Base-by-base conservation (phyloP, 225 moss, liverwort and hornwort genomes). In the Physcomitrellopsis africana region DNA sequence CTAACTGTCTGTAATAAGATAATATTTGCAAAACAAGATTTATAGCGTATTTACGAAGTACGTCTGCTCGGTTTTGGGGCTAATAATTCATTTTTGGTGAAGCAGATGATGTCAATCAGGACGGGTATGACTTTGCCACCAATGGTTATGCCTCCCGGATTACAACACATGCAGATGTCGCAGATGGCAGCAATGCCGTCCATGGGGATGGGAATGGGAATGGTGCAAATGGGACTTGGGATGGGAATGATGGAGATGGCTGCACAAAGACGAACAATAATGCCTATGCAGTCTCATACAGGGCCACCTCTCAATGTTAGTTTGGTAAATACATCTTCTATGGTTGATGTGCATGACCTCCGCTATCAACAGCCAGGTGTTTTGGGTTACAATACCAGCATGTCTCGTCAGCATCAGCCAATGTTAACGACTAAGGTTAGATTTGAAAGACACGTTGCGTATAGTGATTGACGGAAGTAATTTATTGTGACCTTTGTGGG, bases 81-180 rank as follows among this genome's bases (percentile, higher is more conserved):
- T 69, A 18, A 55, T 48, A 46, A 58, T 15, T 3, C 16, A 54
- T 29, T 43, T 41, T 63, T 37, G 23, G 27, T 79, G 44, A 37
- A 69, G 58, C 90, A 93, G 93, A 89, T 91, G 89, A 89, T 93
- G 84, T 91, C 86, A 22, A 79, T 88, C 68, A 86, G 87, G 72
- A 91, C 79, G 47, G 93, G 93, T 32, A 85, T 91, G 83, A 87
- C 82, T 57, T 79, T 93, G 47, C 91, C 91, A 14, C 68, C 89
- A 7, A 72, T 91, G 87, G 81, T 85, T 17, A 81, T 93, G 45
- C 81, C 91, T 14, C 51, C 81, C 27, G 84, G 86, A 42, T 61
- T 91, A 70, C 91, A 92, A 43, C 75, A 75, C 58, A 63, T 90
- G 58, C 92, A 84, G 77, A 84, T 92, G 73, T 53, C 88, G 26